Conservation (phyloP, 192 early-diverging fungal genomes). For the Jimgerdemannia flammicorona region DNA sequence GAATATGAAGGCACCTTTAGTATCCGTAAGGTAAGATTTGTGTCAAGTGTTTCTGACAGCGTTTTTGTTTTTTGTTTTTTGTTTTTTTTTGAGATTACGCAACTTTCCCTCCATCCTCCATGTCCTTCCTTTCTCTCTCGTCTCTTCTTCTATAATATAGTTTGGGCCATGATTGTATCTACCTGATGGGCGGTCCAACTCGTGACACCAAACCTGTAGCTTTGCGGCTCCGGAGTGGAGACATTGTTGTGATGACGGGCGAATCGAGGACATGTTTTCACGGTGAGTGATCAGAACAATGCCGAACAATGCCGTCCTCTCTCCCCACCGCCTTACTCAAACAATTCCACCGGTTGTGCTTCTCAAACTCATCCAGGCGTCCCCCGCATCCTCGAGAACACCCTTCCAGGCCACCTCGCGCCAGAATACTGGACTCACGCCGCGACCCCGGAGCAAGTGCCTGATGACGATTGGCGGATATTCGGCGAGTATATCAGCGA, state of each 20-base stretch:
- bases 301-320: no score
- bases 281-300: conserved; percentile 41
- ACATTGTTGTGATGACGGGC: conserved; percentile 86
- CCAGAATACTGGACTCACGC: conserved; percentile 5
- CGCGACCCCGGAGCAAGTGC: neutral
- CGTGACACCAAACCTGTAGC: conserved; percentile 67
- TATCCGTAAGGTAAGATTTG: conserved; percentile 64
- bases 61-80: conserved; percentile 5
- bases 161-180: conserved; percentile 75
- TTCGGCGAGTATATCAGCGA: conserved; percentile 65
- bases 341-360: neutral
- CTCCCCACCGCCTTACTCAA: no score
- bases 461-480: conserved; percentile 57
- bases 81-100: neutral
- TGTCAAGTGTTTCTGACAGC: neutral
- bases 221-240: conserved; percentile 79
- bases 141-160: conserved; percentile 24
- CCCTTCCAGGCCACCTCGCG: conserved; percentile 64
- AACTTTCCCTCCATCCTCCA: neutral
- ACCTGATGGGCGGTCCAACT: conserved; percentile 73
- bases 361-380: conserved; percentile 47
- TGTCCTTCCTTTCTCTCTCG: neutral
- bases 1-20: conserved; percentile 79
- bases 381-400: conserved; percentile 70
- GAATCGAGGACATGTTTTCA: conserved; percentile 75